A percentile compares a stretch with the other conserved stretches of the same genome.
Evolutionary conservation across 78 protist species (phyloP).

Genomic region (Mastigamoeba balamuthi): DNA sequence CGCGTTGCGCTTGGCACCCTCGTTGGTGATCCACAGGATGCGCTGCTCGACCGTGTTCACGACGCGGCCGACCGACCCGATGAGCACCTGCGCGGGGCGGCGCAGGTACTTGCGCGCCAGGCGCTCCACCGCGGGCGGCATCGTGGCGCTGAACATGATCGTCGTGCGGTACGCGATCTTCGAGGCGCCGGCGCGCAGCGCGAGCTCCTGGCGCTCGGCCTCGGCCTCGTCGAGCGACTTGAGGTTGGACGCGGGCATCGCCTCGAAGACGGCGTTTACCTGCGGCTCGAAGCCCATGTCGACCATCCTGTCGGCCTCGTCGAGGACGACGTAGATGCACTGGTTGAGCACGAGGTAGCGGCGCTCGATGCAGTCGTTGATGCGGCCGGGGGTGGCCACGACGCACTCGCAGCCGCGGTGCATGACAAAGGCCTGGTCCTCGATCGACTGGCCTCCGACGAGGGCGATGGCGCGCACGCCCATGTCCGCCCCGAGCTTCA

Average conservation of each 20-base stretch:
- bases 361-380: slow-evolving; percentile 71
- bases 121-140: slow-evolving; percentile 72
- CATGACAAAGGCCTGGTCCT: slow-evolving; percentile 51
- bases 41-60: slow-evolving; percentile 66
- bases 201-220: slow-evolving; percentile 36
- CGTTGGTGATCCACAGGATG: slow-evolving; percentile 38
- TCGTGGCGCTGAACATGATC: slow-evolving; percentile 82
- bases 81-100: slow-evolving; percentile 52
- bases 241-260: slow-evolving; percentile 37
- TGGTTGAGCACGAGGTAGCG: slow-evolving; percentile 72
- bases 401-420: slow-evolving; percentile 60
- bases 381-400: slow-evolving; percentile 85
- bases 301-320: slow-evolving; percentile 88
- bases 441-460: slow-evolving; percentile 71
- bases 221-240: slow-evolving; percentile 38
- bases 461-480: slow-evolving; percentile 50
- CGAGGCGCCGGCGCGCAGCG: neutral
- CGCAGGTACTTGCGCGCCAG: slow-evolving; percentile 69
- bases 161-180: slow-evolving; percentile 40
- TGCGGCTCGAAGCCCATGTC: slow-evolving; percentile 69
- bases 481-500: slow-evolving; percentile 17
- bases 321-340: slow-evolving; percentile 81
- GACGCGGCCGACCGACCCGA: slow-evolving; percentile 72
- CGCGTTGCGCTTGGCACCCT: slow-evolving; percentile 29
- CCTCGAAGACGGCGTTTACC: slow-evolving; percentile 49